phyloP scores from a whole-genome alignment of 805 yeast species.

The Kregervanrija pseudodelftensis region DNA sequence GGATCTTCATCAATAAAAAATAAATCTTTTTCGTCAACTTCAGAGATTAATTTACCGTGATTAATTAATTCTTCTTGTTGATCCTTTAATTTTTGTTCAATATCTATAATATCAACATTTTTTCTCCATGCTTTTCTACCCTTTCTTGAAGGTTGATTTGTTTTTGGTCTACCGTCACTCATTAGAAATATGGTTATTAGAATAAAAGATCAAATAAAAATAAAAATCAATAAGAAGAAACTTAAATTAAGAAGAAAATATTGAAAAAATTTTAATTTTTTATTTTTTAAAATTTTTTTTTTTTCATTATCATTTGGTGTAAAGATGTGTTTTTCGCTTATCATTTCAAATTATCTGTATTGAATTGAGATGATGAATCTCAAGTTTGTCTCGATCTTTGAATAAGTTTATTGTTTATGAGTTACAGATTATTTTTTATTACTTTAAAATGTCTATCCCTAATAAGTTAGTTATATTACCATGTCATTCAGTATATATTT shows the following conservation, averaged over 20 bases:
- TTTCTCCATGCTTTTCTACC: constrained; percentile 92
- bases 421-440: neutral
- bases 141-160: constrained; percentile 77
- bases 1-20: constrained; percentile 66
- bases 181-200: constrained; percentile 6
- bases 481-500: constrained; percentile 28
- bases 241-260: neutral
- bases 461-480: constrained; percentile 40
- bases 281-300: neutral
- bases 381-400: neutral
- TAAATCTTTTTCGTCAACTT: constrained; percentile 38
- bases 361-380: too few species aligned
- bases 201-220: too few species aligned
- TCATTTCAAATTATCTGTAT: too few species aligned
- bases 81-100: constrained; percentile 64
- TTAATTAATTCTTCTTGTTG: constrained; percentile 54
- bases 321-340: too few species aligned
- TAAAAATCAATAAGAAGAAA: neutral
- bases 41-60: constrained; percentile 36
- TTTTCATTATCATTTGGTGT: neutral
- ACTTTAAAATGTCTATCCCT: neutral
- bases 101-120: constrained; percentile 79
- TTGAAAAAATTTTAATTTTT: neutral
- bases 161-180: constrained; percentile 47
- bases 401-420: neutral